A percentile compares a stretch with the other conserved stretches of the same genome.
Evolutionary conservation across 306 rosid species (phyloP).

Genomic region (Psophocarpus tetragonolobus): DNA sequence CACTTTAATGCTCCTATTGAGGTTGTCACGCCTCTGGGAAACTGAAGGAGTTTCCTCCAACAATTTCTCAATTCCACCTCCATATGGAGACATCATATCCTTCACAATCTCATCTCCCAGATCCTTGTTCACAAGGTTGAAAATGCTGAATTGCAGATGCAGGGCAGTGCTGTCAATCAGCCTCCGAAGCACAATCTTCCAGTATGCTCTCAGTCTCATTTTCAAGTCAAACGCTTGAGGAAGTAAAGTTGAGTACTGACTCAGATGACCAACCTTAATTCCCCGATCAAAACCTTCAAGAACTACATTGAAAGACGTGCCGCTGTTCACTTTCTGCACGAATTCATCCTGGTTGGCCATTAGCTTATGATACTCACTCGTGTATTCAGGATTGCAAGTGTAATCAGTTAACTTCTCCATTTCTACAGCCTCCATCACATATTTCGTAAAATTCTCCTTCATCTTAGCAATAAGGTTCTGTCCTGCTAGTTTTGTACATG

Average conservation of each 20-base stretch:
- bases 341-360: conserved; percentile 15
- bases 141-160: conserved; percentile 42
- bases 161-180: conserved; percentile 48
- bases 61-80: conserved; percentile 45
- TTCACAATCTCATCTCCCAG: conserved; percentile 40
- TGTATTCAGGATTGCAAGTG: conserved; percentile 42
- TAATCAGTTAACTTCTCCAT: conserved; percentile 50
- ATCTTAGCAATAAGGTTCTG: conserved; percentile 27
- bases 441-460: conserved; percentile 27
- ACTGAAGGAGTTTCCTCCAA: conserved; percentile 55
- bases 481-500: conserved; percentile 16
- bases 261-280: conserved; percentile 26
- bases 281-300: conserved; percentile 46
- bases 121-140: conserved; percentile 37
- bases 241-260: background rate
- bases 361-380: background rate
- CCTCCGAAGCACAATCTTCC: conserved; percentile 54
- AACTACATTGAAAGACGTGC: background rate
- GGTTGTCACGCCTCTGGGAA: conserved; percentile 40
- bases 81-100: conserved; percentile 26
- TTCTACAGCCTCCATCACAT: conserved; percentile 36
- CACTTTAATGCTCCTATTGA: conserved; percentile 35
- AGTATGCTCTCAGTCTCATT: conserved; percentile 45
- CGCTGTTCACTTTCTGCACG: background rate
- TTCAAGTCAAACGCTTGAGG: conserved; percentile 50